These are phyloP conservation scores for Cercospora sp. DNA, from an alignment of 2,329 filamentous ascomycete species.

Conservation along the genomic window DNA sequence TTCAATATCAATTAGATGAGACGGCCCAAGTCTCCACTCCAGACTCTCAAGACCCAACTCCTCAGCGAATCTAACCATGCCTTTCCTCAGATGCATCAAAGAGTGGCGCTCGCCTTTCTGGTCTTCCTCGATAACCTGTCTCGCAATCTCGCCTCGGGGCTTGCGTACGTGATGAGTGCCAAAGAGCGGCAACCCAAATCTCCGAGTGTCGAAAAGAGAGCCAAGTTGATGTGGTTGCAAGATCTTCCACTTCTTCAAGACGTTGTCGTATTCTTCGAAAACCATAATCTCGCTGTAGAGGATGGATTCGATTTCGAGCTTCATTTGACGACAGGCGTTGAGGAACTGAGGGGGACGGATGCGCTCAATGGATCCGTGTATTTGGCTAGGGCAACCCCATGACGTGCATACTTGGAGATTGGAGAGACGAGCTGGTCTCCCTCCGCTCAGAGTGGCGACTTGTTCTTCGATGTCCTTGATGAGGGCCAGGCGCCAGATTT, in stretches of 20 bases:
- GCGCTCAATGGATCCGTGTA: not conserved
- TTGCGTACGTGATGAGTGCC: too few relatives aligned
- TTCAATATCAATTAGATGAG: not conserved
- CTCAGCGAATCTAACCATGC: not conserved
- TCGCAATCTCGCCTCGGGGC: too few relatives aligned
- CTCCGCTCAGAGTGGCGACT: not conserved
- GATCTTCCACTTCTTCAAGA: not conserved
- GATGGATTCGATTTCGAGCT: not conserved
- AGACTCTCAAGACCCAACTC: not conserved
- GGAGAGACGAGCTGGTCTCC: too few relatives aligned
- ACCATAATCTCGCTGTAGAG: not conserved
- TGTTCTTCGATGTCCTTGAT: not conserved
- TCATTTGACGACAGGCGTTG: not conserved
- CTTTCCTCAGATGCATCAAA: not conserved
- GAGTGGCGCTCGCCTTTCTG: not conserved
- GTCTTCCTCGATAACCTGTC: too few relatives aligned
- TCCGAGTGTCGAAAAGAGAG: not conserved
- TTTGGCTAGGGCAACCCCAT: not conserved
- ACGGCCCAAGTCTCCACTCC: not conserved
- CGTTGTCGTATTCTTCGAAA: not conserved
- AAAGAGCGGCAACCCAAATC: not conserved
- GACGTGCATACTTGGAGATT: not conserved
- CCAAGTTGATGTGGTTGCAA: not conserved
- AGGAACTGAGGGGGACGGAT: not conserved
- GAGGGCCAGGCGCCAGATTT: not conserved